Evolutionary conservation across 2,329 filamentous ascomycete species (phyloP).

Genomic region (Gremmenia infestans): DNA sequence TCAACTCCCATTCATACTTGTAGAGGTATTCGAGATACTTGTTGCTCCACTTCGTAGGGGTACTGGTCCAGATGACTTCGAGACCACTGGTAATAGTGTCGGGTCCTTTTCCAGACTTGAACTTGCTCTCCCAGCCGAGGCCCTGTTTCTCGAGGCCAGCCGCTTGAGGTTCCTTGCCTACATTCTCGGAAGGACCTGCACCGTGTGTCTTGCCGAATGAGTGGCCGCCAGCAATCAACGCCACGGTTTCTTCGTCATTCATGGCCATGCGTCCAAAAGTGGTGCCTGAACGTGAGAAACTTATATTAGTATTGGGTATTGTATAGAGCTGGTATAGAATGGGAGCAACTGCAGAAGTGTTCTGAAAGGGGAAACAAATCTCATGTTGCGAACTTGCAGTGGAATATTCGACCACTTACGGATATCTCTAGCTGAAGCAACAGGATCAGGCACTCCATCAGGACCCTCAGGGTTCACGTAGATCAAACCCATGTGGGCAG

Average conservation of each 20-base stretch:
- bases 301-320: not conserved
- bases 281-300: slow-evolving; percentile 20
- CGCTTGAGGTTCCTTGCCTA: slow-evolving; percentile 63
- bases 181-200: slow-evolving; percentile 33
- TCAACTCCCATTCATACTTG: slow-evolving; percentile 72
- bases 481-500: slow-evolving; percentile 56
- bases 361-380: not conserved
- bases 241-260: slow-evolving; percentile 58
- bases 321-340: not conserved
- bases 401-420: slow-evolving; percentile 27
- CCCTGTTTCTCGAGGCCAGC: slow-evolving; percentile 62
- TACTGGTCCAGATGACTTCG: slow-evolving; percentile 75
- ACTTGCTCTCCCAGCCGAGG: slow-evolving; percentile 65
- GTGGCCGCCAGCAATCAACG: slow-evolving; percentile 55
- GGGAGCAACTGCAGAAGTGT: too few relatives aligned
- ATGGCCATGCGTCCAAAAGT: slow-evolving; percentile 59
- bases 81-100: slow-evolving; percentile 72
- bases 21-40: slow-evolving; percentile 69
- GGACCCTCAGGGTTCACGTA: slow-evolving; percentile 59
- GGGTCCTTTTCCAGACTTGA: slow-evolving; percentile 61
- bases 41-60: slow-evolving; percentile 71
- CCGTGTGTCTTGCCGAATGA: slow-evolving; percentile 59
- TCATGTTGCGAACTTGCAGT: not conserved
- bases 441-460: slow-evolving; percentile 50
- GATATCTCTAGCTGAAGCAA: slow-evolving; percentile 52